Conservation (phyloP, 495 filamentous ascomycete species). For the Neurospora sp. region DNA sequence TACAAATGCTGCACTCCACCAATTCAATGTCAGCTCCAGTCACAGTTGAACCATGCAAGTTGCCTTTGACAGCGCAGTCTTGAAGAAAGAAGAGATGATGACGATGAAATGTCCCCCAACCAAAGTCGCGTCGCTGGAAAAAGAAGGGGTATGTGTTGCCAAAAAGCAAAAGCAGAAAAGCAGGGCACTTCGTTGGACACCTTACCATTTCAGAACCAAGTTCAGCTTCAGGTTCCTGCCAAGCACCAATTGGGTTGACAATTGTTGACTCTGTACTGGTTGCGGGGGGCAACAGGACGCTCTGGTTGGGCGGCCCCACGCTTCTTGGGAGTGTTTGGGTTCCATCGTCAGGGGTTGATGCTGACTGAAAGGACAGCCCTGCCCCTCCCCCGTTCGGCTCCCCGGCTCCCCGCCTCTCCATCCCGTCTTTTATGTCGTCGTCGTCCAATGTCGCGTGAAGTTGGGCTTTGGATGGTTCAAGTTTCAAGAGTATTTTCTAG, state of each 20-base stretch:
- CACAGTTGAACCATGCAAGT: not conserved
- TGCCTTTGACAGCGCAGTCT: not conserved
- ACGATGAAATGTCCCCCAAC: not conserved
- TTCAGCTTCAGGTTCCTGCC: not conserved
- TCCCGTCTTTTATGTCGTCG: not conserved
- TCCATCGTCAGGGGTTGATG: not conserved
- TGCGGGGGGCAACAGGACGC: slow-evolving; percentile 4
- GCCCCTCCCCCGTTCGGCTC: not conserved
- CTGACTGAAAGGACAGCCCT: not conserved
- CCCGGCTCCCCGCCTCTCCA: not conserved
- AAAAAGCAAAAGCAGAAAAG: not conserved
- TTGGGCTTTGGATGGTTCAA: not conserved
- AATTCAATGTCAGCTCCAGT: not conserved
- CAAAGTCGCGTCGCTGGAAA: not conserved
- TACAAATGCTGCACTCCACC: not conserved
- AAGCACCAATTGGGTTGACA: not conserved
- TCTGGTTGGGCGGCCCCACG: not conserved
- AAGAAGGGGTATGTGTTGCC: not conserved
- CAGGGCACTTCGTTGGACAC: not conserved
- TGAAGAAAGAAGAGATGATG: not conserved
- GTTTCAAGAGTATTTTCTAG: not conserved
- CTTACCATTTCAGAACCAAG: not conserved
- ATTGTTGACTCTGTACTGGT: slow-evolving; percentile 1
- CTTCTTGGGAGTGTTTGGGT: not conserved
- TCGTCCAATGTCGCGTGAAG: not conserved